Evolutionary conservation across 495 filamentous ascomycete species (phyloP).

Genomic region (Xanthoparmelia taractica): DNA sequence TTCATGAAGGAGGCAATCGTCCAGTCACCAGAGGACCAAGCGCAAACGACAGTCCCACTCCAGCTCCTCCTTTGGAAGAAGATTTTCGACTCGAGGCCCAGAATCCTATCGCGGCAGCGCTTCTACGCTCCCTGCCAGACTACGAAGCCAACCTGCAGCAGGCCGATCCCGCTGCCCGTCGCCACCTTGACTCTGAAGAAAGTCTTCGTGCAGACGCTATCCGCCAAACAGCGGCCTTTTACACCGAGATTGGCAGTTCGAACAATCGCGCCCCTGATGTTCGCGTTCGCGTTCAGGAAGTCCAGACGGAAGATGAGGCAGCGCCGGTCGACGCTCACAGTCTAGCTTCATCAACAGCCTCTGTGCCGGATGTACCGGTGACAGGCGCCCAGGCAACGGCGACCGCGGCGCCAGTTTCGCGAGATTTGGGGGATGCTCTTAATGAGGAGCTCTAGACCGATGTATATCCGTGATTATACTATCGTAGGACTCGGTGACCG

Average conservation of each 20-base stretch:
- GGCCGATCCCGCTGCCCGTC: background rate
- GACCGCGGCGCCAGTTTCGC: background rate
- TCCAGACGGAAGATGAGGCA: background rate
- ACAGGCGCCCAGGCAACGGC: background rate
- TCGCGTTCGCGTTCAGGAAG: background rate
- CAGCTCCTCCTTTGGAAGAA: background rate
- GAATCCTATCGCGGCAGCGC: background rate
- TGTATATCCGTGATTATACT: background rate
- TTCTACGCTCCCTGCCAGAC: background rate
- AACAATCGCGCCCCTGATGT: background rate
- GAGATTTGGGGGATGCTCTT: background rate
- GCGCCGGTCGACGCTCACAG: too few species aligned
- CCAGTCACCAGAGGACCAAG: background rate
- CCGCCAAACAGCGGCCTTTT: background rate
- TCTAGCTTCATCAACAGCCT: background rate
- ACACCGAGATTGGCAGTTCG: too few species aligned
- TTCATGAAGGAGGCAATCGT: background rate
- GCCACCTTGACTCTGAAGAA: background rate
- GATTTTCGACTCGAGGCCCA: background rate
- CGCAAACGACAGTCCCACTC: background rate
- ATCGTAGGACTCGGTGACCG: background rate
- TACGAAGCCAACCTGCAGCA: background rate
- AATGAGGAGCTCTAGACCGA: background rate
- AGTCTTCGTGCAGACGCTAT: background rate
- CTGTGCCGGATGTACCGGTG: background rate